Evolutionary conservation across 169 alveolate genomes (phyloP).

Genomic region (Cryptosporidium tyzzeri): DNA sequence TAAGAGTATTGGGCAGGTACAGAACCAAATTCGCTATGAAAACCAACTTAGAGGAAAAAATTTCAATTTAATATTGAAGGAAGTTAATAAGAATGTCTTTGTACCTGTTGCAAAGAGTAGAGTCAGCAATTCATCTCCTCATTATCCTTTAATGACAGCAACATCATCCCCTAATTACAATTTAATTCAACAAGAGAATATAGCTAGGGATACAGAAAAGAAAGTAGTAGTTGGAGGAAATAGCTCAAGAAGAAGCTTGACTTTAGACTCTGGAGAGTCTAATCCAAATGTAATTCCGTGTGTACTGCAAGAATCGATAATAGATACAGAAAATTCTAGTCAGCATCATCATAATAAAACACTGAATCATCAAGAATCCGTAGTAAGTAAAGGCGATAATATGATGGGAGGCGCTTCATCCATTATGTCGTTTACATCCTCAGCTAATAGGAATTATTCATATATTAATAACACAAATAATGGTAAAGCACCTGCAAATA

Average conservation of each 20-base stretch:
- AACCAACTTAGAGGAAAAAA: neutral
- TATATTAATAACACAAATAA: neutral
- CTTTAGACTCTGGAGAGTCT: constrained; percentile 11
- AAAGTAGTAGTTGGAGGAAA: constrained; percentile 8
- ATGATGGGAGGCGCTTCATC: neutral
- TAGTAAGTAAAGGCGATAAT: neutral
- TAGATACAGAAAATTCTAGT: neutral
- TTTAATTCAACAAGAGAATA: neutral
- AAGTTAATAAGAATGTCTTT: neutral
- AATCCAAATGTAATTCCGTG: constrained; percentile 50
- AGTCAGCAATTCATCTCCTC: constrained; percentile 3
- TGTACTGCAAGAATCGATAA: constrained; percentile 12
- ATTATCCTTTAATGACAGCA: constrained; percentile 48
- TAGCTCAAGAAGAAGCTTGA: constrained; percentile 40
- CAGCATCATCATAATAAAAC: constrained; percentile 9
- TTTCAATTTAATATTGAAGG: constrained; percentile 1
- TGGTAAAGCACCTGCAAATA: constrained; percentile 17
- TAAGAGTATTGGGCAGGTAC: neutral
- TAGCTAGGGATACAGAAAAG: neutral
- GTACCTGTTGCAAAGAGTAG: constrained; percentile 25
- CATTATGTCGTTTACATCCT: neutral
- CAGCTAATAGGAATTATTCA: neutral
- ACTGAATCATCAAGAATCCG: neutral
- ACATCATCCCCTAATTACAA: constrained; percentile 60
- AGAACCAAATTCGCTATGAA: neutral